These are phyloP conservation scores for Yamadazyma mexicana DNA, from an alignment of 1,139 yeast genomes.

Conservation along the genomic window DNA sequence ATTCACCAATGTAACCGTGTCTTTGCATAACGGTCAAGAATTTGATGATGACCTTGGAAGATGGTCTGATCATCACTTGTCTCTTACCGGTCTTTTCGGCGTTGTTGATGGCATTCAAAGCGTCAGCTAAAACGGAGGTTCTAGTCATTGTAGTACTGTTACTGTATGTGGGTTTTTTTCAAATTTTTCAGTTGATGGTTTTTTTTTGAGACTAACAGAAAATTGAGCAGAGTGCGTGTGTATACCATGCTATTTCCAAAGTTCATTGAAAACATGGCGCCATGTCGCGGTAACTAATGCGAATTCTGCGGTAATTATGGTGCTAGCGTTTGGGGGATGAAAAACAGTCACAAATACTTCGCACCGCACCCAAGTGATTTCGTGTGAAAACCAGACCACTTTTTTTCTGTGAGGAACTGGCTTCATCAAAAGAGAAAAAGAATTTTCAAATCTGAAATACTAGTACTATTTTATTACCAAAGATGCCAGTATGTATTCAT, in stretches of 20 bases:
- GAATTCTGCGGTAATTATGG: too few species aligned
- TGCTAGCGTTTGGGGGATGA: too few species aligned
- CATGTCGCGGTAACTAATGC: too few species aligned
- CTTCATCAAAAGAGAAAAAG: slow-evolving; percentile 4
- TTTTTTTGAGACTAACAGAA: too few species aligned
- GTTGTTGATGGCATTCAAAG: slow-evolving; percentile 93
- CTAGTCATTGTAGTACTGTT: slow-evolving; percentile 67
- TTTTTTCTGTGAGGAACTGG: not conserved
- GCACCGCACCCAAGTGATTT: not conserved
- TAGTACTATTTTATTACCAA: slow-evolving; percentile 14
- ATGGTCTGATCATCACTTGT: slow-evolving; percentile 96
- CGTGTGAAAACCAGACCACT: slow-evolving; percentile 3
- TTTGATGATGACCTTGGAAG: slow-evolving; percentile 95
- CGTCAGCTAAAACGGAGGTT: slow-evolving; percentile 97
- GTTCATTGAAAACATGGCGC: too few species aligned
- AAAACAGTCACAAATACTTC: slow-evolving; percentile 11
- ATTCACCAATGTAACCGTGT: slow-evolving; percentile 79
- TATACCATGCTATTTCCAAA: too few species aligned
- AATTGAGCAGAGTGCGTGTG: too few species aligned
- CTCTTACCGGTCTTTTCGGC: slow-evolving; percentile 99
- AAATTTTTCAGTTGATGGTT: slow-evolving; percentile 7
- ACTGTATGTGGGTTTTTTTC: not conserved
- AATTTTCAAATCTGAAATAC: slow-evolving; percentile 6
- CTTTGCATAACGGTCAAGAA: slow-evolving; percentile 95
- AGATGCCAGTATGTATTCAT: slow-evolving; percentile 39